Conservation (phyloP, 208 protist species). For the Lotmaria passim region DNA sequence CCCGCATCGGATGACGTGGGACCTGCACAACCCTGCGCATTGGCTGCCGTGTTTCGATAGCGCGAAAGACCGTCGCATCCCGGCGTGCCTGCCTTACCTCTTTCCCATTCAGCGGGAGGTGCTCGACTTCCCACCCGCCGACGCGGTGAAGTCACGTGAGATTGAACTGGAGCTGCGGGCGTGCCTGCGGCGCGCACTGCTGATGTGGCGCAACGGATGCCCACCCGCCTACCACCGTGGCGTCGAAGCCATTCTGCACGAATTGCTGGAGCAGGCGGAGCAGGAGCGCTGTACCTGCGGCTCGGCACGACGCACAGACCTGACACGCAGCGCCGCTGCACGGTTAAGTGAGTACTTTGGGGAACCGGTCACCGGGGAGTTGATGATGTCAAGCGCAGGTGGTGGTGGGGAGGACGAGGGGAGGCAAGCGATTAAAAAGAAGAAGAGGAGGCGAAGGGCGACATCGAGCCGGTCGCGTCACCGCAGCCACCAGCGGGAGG, state of each 20-base stretch:
- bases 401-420: background rate
- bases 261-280: slow-evolving; percentile 62
- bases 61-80: slow-evolving; percentile 41
- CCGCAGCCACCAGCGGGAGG: background rate
- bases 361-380: slow-evolving; percentile 25
- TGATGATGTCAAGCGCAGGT: background rate
- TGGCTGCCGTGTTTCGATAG: slow-evolving; percentile 78
- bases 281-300: slow-evolving; percentile 59
- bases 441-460: background rate
- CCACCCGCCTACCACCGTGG: slow-evolving; percentile 63
- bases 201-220: slow-evolving; percentile 72
- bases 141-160: slow-evolving; percentile 47
- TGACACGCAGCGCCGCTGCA: slow-evolving; percentile 45
- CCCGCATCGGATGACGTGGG: slow-evolving; percentile 85
- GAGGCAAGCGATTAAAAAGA: background rate
- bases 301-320: slow-evolving; percentile 39
- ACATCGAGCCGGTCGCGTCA: background rate
- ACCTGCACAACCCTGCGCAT: slow-evolving; percentile 51
- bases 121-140: slow-evolving; percentile 48
- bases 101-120: slow-evolving; percentile 70
- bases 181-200: slow-evolving; percentile 48
- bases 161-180: slow-evolving; percentile 69
- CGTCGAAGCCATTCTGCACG: slow-evolving; percentile 57
- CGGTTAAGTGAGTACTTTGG: slow-evolving; percentile 73
- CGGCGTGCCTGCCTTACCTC: slow-evolving; percentile 43